These are phyloP conservation scores for Cucurbita ficifolia DNA, from an alignment of 306 rosid species.

Conservation along the genomic window DNA sequence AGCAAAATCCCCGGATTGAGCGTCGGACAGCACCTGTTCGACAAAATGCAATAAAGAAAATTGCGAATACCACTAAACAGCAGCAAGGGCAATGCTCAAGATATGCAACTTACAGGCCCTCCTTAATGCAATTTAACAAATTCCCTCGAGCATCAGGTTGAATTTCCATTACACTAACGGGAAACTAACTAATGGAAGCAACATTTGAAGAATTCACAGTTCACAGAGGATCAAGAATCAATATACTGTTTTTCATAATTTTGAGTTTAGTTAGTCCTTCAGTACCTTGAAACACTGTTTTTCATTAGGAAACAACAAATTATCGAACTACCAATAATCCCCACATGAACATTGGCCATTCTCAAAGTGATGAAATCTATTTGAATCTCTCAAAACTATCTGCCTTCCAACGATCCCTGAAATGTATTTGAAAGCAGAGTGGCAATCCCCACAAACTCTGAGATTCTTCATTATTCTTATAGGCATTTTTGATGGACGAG, in stretches of 20 bases:
- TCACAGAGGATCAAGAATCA: not conserved
- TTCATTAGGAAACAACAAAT: not conserved
- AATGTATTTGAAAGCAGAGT: constrained; percentile 68
- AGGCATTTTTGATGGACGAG: constrained; percentile 58
- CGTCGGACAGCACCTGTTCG: not conserved
- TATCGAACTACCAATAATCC: constrained; percentile 51
- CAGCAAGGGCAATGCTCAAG: not conserved
- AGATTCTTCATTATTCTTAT: constrained; percentile 87
- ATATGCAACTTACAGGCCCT: not conserved
- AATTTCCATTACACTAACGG: not conserved
- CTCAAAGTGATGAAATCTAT: constrained; percentile 74
- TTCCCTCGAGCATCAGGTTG: not conserved
- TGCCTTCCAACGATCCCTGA: constrained; percentile 57
- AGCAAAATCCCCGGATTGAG: not conserved
- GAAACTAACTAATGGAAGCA: not conserved
- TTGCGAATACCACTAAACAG: not conserved
- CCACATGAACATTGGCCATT: constrained; percentile 74
- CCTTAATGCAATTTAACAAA: not conserved
- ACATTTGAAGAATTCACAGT: not conserved
- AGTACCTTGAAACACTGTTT: not conserved
- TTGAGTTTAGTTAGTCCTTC: not conserved
- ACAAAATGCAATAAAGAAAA: not conserved
- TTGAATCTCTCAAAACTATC: constrained; percentile 65
- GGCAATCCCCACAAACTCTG: constrained; percentile 90
- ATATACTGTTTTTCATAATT: not conserved